These are phyloP conservation scores for Xenosphaeropsis pyriputrescens DNA, from an alignment of 2,329 filamentous ascomycete species.

Conservation along the genomic window DNA sequence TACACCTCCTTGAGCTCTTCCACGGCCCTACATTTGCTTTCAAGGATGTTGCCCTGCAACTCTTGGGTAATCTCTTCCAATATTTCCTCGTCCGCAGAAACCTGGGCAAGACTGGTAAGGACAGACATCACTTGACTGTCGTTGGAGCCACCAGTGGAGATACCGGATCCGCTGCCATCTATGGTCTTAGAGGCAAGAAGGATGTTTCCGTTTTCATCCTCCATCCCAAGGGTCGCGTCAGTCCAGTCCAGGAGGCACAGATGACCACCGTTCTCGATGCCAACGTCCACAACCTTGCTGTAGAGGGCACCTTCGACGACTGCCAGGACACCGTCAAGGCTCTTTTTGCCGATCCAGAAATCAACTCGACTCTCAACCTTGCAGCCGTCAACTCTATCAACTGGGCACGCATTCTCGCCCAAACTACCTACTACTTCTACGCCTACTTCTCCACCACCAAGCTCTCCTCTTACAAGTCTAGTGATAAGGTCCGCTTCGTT, in stretches of 20 bases:
- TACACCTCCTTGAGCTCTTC: constrained; percentile 87
- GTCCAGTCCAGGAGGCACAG: constrained; percentile 85
- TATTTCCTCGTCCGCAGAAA: constrained; percentile 71
- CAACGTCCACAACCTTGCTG: constrained; percentile 86
- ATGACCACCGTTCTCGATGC: constrained; percentile 88
- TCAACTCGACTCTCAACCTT: constrained; percentile 70
- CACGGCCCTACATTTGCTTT: constrained; percentile 93
- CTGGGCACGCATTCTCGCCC: constrained; percentile 85
- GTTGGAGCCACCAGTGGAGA: constrained; percentile 79
- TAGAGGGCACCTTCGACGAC: constrained; percentile 88
- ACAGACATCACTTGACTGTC: constrained; percentile 65
- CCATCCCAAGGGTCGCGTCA: constrained; percentile 80
- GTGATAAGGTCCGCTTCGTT: constrained; percentile 65
- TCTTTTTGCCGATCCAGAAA: constrained; percentile 72
- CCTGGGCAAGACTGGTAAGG: constrained; percentile 44
- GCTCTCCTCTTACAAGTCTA: constrained; percentile 43
- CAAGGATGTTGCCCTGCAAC: constrained; percentile 88
- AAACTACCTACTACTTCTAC: constrained; percentile 95
- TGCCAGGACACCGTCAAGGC: constrained; percentile 96
- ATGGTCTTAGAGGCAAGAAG: constrained; percentile 87
- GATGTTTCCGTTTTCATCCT: constrained; percentile 95
- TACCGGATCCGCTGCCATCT: constrained; percentile 91
- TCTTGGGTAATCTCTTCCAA: constrained; percentile 91
- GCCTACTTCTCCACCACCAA: constrained; percentile 73
- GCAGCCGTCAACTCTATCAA: constrained; percentile 97